Evolutionary conservation across 108 stramenopile genomes (phyloP), one percentile per base, ranked within the genome.

Genomic region (Fragilariopsis cylindrus): DNA sequence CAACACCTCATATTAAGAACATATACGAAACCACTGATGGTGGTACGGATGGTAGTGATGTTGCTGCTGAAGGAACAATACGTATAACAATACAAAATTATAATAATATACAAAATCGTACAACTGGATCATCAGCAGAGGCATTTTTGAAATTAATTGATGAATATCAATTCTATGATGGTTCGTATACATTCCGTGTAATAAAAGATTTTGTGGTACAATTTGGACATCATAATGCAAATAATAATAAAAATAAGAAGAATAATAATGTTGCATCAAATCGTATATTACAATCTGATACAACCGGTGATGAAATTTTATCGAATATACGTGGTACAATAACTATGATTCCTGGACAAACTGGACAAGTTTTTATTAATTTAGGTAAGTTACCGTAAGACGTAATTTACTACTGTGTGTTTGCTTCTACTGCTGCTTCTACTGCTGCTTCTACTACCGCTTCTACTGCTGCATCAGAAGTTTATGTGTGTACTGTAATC

Each of bases 361-460:
- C 55, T 12, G 53, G 53, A 4, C 70, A 71, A 50, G 70, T 71
- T 39, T 71, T 71, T 57, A 41, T 71, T 5, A 71, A 71, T 40
- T 39, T 71, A 39, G 70, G 2, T 30, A 30, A 30, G 30, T 30
- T 21, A 30, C 2, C 30, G 30, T 30, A 30, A 2, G 30, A 1
- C 30, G 30, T 30, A 30, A 30, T 30, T 30, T 30, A 30, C 30
- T 30, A 2, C 2, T 30, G 30, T 1, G 30, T 30, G 1, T 30
- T 2, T 30, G 21, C 21, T 21, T 21, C 21, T 21, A 21, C 21
- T 21, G 21, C 21, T 21, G 30, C 30, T 30, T 1, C 30, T 30
- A n/a, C n/a, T n/a, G n/a, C n/a, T n/a, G n/a, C n/a, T n/a, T n/a
- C n/a, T n/a, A n/a, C n/a, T n/a, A n/a, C n/a, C n/a, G 30, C 30